Evolutionary conservation across 495 filamentous ascomycete genomes (phyloP), one percentile per base, ranked within the genome.

Genomic region (Penicillium ochrochloron): DNA sequence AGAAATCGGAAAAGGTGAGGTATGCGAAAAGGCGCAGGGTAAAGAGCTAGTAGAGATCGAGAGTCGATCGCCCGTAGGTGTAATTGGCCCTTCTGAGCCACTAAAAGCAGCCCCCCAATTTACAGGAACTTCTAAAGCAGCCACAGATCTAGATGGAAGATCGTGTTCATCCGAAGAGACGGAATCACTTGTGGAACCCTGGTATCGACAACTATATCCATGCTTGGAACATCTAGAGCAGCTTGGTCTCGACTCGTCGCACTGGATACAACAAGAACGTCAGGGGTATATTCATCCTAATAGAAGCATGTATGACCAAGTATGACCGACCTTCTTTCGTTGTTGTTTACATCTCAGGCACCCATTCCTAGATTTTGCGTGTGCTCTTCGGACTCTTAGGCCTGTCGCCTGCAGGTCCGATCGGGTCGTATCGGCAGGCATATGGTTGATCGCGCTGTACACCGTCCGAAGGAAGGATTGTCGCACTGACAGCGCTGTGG

Each of bases 281-380:
- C 9, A 31, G 14, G 14, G 17, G 14, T 12, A 5, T n/a, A 17
- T 31, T 17, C 25, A 5, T 1, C n/a, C 12, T n/a, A 31, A 9
- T 5, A 27, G 5, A 29, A 31, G 7, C 4, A 9, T 52, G 7
- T 3, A n/a, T 31, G 11, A n/a, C 48, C 14, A 7, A 52, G 7
- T 3, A n/a, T 31, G 11, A n/a, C 48, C 14, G 15, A 52, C 48
- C 48, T 52, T 52, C 14, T 52, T 52, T 41, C 71, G 66, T 41
- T 74, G 75, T 27, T 76, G 67, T 58, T 78, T 78, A 53, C 76
- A 79, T 62, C 69, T 72, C 5, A 72, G 51, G 53, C 75, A 78
- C 10, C 76, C 75, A 61, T 67, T 72, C 46, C 74, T 66, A 4
- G 75, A 79, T 63, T 79, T 79, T 64, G 66, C 71, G 63, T 79